Conservation (phyloP, 192 early-diverging fungal genomes). For the Rhizoclosmatium sp. region DNA sequence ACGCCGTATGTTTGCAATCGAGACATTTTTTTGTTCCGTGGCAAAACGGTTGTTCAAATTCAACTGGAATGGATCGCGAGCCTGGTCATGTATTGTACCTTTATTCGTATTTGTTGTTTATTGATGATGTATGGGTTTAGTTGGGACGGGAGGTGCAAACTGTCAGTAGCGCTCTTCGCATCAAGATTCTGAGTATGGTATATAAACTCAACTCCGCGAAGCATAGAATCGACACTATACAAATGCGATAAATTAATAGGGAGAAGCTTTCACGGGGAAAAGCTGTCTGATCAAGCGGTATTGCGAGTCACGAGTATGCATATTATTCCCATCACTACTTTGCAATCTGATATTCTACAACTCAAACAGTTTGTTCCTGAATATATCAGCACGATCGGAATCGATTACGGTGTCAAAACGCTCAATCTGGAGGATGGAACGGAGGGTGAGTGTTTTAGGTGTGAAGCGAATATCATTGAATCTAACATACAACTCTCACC, state of each 20-base stretch:
- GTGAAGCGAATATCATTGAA: too few species aligned
- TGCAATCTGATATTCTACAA: not conserved
- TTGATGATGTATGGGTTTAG: slow-evolving; percentile 22
- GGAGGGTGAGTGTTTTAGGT: slow-evolving; percentile 38
- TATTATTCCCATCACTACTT: not conserved
- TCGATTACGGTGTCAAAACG: slow-evolving; percentile 70
- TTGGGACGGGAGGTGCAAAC: slow-evolving; percentile 21
- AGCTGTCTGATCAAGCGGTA: slow-evolving; percentile 67
- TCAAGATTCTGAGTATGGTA: slow-evolving; percentile 53
- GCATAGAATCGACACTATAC: too few species aligned
- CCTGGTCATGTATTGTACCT: slow-evolving; percentile 37
- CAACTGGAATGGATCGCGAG: slow-evolving; percentile 41
- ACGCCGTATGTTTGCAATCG: slow-evolving; percentile 30
- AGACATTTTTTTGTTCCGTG: slow-evolving; percentile 28
- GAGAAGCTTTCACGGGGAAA: slow-evolving; percentile 61
- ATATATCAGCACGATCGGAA: slow-evolving; percentile 68
- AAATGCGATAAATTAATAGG: slow-evolving; percentile 15
- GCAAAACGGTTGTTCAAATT: slow-evolving; percentile 9
- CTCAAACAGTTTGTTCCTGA: slow-evolving; percentile 56
- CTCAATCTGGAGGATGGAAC: slow-evolving; percentile 45
- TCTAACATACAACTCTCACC: not conserved
- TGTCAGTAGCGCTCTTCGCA: slow-evolving; percentile 29
- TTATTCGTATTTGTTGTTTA: not conserved
- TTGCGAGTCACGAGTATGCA: slow-evolving; percentile 59
- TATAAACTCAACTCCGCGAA: not conserved